These are phyloP conservation scores for Apiospora phragmitis DNA, from an alignment of 2,329 filamentous ascomycete genomes.

Conservation along the genomic window DNA sequence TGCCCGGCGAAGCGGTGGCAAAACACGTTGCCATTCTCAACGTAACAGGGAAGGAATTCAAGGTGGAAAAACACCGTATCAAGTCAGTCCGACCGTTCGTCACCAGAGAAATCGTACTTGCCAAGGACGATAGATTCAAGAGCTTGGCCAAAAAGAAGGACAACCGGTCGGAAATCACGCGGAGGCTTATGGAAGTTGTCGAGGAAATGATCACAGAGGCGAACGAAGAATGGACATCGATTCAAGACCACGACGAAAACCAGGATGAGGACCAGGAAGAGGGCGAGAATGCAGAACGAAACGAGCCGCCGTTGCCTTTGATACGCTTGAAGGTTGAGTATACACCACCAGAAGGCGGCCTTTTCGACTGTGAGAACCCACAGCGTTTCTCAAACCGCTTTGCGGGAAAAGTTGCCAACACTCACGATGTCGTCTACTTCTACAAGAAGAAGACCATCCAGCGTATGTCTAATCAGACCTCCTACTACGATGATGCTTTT, in stretches of 20 bases:
- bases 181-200: slow-evolving; percentile 74
- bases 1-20: slow-evolving; percentile 83
- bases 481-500: not conserved
- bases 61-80: slow-evolving; percentile 75
- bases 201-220: slow-evolving; percentile 87
- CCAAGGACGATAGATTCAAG: slow-evolving; percentile 74
- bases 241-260: slow-evolving; percentile 55
- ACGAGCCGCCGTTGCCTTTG: slow-evolving; percentile 72
- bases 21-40: slow-evolving; percentile 90
- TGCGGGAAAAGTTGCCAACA: slow-evolving; percentile 85
- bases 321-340: slow-evolving; percentile 91
- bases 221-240: slow-evolving; percentile 73
- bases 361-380: slow-evolving; percentile 90
- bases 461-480: slow-evolving; percentile 35
- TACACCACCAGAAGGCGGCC: slow-evolving; percentile 78
- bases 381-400: slow-evolving; percentile 96
- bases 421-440: slow-evolving; percentile 91
- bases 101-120: slow-evolving; percentile 77
- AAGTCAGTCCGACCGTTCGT: slow-evolving; percentile 91
- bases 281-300: slow-evolving; percentile 49
- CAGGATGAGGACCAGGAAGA: not conserved
- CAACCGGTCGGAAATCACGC: slow-evolving; percentile 78
- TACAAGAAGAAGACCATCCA: slow-evolving; percentile 78
- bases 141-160: slow-evolving; percentile 78
- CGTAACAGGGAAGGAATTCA: slow-evolving; percentile 80